Evolutionary conservation across 768 basidiomycete species (phyloP), one percentile per base, ranked within the genome.

Genomic region (Trametes villosa): DNA sequence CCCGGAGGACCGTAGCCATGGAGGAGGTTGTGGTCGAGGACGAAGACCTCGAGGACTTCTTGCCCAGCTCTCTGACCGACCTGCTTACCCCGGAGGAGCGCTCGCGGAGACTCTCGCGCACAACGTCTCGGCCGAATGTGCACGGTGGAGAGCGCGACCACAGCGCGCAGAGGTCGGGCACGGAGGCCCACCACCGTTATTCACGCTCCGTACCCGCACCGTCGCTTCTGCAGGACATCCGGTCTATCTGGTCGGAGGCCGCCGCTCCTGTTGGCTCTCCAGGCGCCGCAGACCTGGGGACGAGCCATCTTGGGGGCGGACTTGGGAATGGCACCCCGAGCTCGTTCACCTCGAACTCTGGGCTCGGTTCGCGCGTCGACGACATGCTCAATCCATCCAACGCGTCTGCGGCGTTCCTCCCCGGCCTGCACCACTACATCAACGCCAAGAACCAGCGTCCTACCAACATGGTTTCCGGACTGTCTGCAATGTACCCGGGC

Each of bases 1-100:
- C 62, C 3, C 60, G 57, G 20, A 53, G 59, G 36, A 66, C 59
- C 27, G 53, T 64, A 31, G 63, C 66, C 46, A 49, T 44, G 18
- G 62, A 63, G n/a, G 75, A 72, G 18, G 82, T 81, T 18, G 74
- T 75, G 34, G 83, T 83, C 0, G 86, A 87, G 20, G 90, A 89
- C 49, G 92, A 87, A 45, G 92, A 95, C 65, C 70, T 92, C 48
- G 93, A 94, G 69, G 95, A 94, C 57, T 91, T 98, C 71, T 72
- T 98, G 30, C 96, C 96, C 0, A 87, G 91, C 55, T 92, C 89
- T 4, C 77, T 98, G 47, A 92, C 87, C 27, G 96, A 98, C 61
- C 80, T 98, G 8, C 78, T 98, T 47, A 96, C 95, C 0, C 92
- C 92, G 0, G 89, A 88, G 66, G 96, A 98, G 75, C 82, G 88